phyloP scores from a whole-genome alignment of 495 filamentous ascomycete genomes.

The Melanomma pulvis-pyrius region DNA sequence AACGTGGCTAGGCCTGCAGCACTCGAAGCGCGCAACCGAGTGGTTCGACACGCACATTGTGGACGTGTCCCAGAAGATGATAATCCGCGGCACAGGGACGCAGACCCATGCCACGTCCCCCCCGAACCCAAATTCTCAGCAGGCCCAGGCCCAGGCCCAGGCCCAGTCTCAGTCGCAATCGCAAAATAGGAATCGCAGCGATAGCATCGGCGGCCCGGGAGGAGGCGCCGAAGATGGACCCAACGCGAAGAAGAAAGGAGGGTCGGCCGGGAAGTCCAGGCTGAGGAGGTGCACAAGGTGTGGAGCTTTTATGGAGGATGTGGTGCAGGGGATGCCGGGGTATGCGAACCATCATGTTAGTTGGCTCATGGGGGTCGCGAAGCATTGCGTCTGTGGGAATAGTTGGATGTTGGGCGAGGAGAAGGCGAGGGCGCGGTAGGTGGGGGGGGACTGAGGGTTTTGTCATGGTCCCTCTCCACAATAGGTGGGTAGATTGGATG shows the following conservation, averaged over 20 bases:
- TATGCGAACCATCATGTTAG: constrained; percentile 28
- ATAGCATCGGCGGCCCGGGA: constrained; percentile 8
- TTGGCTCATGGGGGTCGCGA: constrained; percentile 37
- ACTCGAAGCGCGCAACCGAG: neutral
- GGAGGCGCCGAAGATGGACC: neutral
- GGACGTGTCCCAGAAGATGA: constrained; percentile 36
- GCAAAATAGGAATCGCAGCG: constrained; percentile 11
- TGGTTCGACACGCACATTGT: constrained; percentile 29
- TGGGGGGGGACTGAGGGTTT: too few species aligned
- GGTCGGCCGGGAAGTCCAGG: constrained; percentile 12
- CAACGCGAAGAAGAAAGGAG: neutral
- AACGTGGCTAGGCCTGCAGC: constrained; percentile 36
- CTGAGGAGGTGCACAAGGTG: constrained; percentile 63
- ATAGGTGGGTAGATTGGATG: too few species aligned
- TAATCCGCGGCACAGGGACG: constrained; percentile 25
- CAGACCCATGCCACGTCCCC: constrained; percentile 12
- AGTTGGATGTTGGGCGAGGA: constrained; percentile 35
- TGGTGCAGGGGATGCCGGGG: constrained; percentile 37
- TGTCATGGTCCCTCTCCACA: too few species aligned
- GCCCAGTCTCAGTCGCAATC: neutral
- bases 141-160: too few species aligned
- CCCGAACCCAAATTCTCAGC: neutral
- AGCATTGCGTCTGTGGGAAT: constrained; percentile 38
- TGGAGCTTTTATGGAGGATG: constrained; percentile 65
- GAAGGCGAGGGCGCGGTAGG: constrained; percentile 19